Base-by-base conservation (phyloP, 176 grass and related monocot genomes). In the Tuctoria greenei region DNA sequence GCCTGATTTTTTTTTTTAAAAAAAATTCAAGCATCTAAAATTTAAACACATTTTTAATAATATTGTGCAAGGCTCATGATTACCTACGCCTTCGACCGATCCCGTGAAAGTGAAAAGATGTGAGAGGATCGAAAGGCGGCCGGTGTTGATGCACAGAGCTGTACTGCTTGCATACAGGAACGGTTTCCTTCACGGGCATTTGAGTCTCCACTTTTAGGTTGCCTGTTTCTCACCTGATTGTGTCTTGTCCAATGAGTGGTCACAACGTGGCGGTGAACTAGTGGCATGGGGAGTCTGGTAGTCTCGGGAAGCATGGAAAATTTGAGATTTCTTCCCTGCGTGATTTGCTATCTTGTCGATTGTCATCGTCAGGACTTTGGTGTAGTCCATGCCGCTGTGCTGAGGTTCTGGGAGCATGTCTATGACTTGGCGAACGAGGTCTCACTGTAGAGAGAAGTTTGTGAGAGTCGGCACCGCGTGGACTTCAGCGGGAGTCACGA, bases 31-130 rank as follows among this genome's bases (percentile, higher is more conserved):
- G n/a, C n/a, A n/a, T n/a, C n/a, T n/a, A n/a, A n/a, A n/a, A n/a
- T n/a, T n/a, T n/a, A n/a, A n/a, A n/a, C n/a, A n/a, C n/a, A n/a
- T n/a, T n/a, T n/a, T n/a, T n/a, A n/a, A n/a, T n/a, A n/a, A n/a
- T n/a, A n/a, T n/a, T 62, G 78, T 92, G 42, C 56, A 75, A 79
- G 39, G 36, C 72, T 44, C 24, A 16, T 73, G 47, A 23, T 23
- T 28, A 60, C 44, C 65, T 56, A 74, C 82, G 39, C 41, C 74
- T 37, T 15, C 12, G 54, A 36, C n/a, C 36, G 64, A 55, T 67
- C 73, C 74, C 63, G 88, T 50, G 76, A 86, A 20, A 55, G 52
- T 60, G 57, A 88, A 75, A 83, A 79, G 72, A 81, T 85, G 80
- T 85, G 85, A 66, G 72, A 34, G n/a, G 75, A 85, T 57, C 61